Evolutionary conservation across 345 rosid genomes (phyloP).

Genomic region (Stellera chamaejasme): DNA sequence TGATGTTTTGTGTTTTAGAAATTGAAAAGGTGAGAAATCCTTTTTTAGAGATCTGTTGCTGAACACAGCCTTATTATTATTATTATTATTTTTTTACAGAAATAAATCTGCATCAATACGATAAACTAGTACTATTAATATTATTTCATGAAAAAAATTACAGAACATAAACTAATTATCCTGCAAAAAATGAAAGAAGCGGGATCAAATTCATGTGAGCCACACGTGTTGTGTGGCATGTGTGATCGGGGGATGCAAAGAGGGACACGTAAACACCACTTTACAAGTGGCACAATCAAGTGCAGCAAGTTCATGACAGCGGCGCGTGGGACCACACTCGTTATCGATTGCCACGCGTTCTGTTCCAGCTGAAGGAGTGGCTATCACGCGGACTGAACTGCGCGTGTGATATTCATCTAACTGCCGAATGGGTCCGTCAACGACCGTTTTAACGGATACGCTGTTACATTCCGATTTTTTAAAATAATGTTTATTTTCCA

Average conservation of each 20-base stretch:
- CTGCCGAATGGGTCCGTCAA: neutral
- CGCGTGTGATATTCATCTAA: neutral
- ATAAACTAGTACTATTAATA: too few relatives aligned
- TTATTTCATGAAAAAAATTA: too few relatives aligned
- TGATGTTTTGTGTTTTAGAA: too few relatives aligned
- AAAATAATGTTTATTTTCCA: too few relatives aligned
- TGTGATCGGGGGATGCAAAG: conserved; percentile 5
- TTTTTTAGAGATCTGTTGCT: too few relatives aligned
- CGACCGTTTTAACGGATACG: conserved; percentile 2
- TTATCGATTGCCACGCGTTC: neutral
- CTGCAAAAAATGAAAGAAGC: conserved; percentile 6
- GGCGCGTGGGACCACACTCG: neutral
- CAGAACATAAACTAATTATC: neutral
- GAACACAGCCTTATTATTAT: too few relatives aligned
- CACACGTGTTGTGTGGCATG: conserved; percentile 9
- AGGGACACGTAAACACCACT: neutral
- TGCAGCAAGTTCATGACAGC: neutral
- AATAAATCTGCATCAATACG: too few relatives aligned
- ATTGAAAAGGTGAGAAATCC: too few relatives aligned
- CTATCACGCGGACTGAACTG: too few relatives aligned
- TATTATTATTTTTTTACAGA: too few relatives aligned
- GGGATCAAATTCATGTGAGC: neutral
- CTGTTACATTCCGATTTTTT: too few relatives aligned
- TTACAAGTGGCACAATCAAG: conserved; percentile 12
- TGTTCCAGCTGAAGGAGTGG: too few relatives aligned